phyloP scores from a whole-genome alignment of 495 filamentous ascomycete species.

The Darksidea phi region DNA sequence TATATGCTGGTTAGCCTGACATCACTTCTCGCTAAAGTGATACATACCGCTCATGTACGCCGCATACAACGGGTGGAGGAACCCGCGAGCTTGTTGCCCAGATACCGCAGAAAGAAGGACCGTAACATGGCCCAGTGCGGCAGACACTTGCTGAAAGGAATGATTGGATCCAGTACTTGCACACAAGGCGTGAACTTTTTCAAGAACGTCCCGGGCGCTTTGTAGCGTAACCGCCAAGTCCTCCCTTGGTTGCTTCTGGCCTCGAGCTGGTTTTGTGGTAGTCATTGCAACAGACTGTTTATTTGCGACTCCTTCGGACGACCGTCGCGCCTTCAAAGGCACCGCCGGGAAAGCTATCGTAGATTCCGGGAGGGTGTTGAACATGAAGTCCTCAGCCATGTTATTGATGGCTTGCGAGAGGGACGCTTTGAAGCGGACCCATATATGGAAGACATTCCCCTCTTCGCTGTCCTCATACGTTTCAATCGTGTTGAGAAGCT shows the following conservation, averaged over 20 bases:
- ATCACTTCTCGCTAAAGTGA: not conserved
- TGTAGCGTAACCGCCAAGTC: constrained; percentile 59
- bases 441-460: constrained; percentile 14
- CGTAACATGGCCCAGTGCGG: constrained; percentile 59
- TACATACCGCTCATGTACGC: constrained; percentile 52
- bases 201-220: constrained; percentile 60
- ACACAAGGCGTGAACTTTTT: constrained; percentile 56
- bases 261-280: constrained; percentile 17
- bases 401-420: constrained; percentile 61
- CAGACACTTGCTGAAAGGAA: constrained; percentile 54
- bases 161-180: constrained; percentile 49
- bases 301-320: constrained; percentile 7
- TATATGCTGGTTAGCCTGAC: constrained; percentile 25
- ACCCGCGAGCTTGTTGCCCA: constrained; percentile 45
- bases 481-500: constrained; percentile 44
- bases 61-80: constrained; percentile 57
- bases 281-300: not conserved
- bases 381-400: constrained; percentile 77
- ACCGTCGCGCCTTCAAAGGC: constrained; percentile 26
- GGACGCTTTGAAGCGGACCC: constrained; percentile 45
- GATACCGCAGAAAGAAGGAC: constrained; percentile 64
- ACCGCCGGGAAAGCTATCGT: constrained; percentile 80
- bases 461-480: constrained; percentile 12
- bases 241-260: constrained; percentile 39
- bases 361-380: constrained; percentile 86